Conservation (phyloP, 2,329 filamentous ascomycete species). For the Penicillium nordicum region DNA sequence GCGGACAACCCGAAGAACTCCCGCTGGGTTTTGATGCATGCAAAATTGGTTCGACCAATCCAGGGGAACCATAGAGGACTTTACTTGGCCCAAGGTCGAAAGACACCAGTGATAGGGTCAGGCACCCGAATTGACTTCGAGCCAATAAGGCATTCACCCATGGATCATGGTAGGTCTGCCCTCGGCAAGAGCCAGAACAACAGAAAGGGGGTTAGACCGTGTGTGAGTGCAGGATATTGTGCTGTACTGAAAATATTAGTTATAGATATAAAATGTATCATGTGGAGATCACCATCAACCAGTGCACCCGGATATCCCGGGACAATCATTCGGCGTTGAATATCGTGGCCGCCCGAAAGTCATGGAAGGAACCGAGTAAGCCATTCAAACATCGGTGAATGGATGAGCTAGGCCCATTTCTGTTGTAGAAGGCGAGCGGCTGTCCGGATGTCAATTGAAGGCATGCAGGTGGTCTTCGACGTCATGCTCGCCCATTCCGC, state of each 20-base stretch:
- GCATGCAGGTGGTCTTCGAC: neutral
- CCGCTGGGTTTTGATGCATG: slow-evolving; percentile 23
- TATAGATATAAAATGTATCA: neutral
- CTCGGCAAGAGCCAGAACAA: slow-evolving; percentile 6
- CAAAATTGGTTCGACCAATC: slow-evolving; percentile 16
- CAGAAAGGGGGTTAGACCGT: neutral
- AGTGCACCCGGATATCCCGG: neutral
- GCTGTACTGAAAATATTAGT: neutral
- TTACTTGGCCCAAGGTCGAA: neutral
- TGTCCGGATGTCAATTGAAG: neutral
- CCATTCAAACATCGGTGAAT: neutral
- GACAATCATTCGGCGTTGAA: neutral
- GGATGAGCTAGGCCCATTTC: neutral
- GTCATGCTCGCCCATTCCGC: slow-evolving; percentile 7
- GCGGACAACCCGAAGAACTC: slow-evolving; percentile 10
- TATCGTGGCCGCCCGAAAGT: too few species aligned
- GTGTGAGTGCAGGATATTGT: too few species aligned
- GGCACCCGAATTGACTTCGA: neutral
- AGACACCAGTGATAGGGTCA: neutral
- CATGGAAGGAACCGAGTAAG: too few species aligned
- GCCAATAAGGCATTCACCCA: slow-evolving; percentile 7
- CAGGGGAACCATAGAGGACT: slow-evolving; percentile 4
- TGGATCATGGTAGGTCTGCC: slow-evolving; percentile 10
- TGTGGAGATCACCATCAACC: neutral
- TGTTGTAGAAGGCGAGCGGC: neutral